Evolutionary conservation across 129 eudicot genomes (phyloP).

Genomic region (Arctium minus): DNA sequence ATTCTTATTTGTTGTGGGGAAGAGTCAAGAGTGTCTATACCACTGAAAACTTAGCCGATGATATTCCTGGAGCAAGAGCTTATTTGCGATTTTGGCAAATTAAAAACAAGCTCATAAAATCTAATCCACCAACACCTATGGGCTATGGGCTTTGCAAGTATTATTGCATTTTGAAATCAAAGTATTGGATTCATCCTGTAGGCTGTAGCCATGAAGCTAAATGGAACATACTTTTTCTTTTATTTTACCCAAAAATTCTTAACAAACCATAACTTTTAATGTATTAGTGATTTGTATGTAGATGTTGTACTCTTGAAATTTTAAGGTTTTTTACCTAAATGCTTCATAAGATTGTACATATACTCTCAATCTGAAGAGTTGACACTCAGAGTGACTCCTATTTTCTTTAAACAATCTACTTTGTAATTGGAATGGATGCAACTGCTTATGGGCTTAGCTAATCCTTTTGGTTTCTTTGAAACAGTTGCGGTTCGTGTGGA

Average conservation of each 20-base stretch:
- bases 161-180: too few species aligned
- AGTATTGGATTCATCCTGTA: too few species aligned
- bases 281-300: too few species aligned
- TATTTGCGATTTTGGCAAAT: neutral
- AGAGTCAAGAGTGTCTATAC: neutral
- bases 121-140: neutral
- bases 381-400: neutral
- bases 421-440: neutral
- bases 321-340: neutral
- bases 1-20: neutral
- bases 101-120: neutral
- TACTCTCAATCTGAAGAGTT: neutral
- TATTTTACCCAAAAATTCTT: too few species aligned
- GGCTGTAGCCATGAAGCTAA: too few species aligned
- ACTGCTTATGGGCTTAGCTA: neutral
- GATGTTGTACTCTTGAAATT: neutral
- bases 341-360: neutral
- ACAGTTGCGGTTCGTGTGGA: conserved; percentile 88
- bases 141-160: too few species aligned
- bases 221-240: too few species aligned
- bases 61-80: neutral
- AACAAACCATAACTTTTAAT: too few species aligned
- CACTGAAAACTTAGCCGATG: neutral
- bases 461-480: conserved; percentile 7
- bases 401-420: neutral